A percentile compares a stretch with the other conserved stretches of the same genome.
Evolutionary conservation across 1,284 basidiomycete species (phyloP).

Genomic region (Melanopsichium pennsylvanicum): DNA sequence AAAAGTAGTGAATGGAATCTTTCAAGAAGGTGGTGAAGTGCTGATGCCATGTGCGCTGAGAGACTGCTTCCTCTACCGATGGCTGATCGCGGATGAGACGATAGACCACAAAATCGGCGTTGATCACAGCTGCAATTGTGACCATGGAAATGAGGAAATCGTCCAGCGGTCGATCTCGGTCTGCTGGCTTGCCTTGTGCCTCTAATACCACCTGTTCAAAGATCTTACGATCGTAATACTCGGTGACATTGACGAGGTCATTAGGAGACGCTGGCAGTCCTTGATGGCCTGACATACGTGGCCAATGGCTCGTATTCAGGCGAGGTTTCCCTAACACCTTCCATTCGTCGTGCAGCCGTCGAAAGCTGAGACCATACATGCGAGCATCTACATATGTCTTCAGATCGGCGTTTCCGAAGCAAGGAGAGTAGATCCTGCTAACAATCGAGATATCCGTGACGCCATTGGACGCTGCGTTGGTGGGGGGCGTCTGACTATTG

Average conservation of each 20-base stretch:
- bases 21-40: constrained; percentile 23
- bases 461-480: not conserved
- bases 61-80: not conserved
- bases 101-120: constrained; percentile 17
- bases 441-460: not conserved
- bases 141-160: constrained; percentile 31
- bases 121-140: constrained; percentile 15
- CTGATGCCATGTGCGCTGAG: constrained; percentile 17
- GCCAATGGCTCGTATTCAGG: constrained; percentile 35
- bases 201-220: constrained; percentile 21
- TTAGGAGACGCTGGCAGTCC: constrained; percentile 22
- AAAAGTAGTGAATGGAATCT: constrained; percentile 17
- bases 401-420: constrained; percentile 25
- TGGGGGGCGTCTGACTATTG: not conserved
- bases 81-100: constrained; percentile 12
- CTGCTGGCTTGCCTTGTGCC: constrained; percentile 20
- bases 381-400: constrained; percentile 26
- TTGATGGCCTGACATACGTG: constrained; percentile 23
- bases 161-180: constrained; percentile 28
- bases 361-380: constrained; percentile 32
- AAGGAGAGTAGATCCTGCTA: constrained; percentile 22
- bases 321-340: constrained; percentile 20
- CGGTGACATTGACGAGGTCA: constrained; percentile 16
- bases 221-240: constrained; percentile 33
- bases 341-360: constrained; percentile 39